phyloP scores from a whole-genome alignment of 2,329 filamentous ascomycete species.

The Hypoxylon sp. region DNA sequence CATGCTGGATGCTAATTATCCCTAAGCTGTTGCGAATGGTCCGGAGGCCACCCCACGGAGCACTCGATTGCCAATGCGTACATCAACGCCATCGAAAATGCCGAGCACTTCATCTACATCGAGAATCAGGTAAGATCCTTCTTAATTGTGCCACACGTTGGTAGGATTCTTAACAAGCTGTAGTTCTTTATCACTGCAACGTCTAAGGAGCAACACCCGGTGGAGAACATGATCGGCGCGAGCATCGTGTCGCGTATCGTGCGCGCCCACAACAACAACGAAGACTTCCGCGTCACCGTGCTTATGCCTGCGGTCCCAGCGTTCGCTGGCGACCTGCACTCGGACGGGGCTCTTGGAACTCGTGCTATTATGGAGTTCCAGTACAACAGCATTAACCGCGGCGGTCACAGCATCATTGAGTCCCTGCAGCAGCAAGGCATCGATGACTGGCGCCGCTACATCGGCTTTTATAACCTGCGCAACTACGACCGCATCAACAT shows the following conservation, averaged over 20 bases:
- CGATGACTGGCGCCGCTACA: conserved; percentile 75
- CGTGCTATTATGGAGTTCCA: conserved; percentile 91
- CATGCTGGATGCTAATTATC: conserved; percentile 18
- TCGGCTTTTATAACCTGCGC: conserved; percentile 86
- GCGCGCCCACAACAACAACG: conserved; percentile 72
- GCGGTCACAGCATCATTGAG: conserved; percentile 82
- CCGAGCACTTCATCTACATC: conserved; percentile 81
- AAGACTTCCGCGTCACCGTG: conserved; percentile 80
- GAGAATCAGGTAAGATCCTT: conserved; percentile 70
- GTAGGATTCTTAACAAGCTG: conserved; percentile 16
- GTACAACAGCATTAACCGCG: conserved; percentile 82
- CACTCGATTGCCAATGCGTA: conserved; percentile 92
- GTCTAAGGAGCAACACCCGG: conserved; percentile 73
- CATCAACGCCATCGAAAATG: conserved; percentile 74
- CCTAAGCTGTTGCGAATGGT: conserved; percentile 58
- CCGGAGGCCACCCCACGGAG: conserved; percentile 63
- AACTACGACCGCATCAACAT: conserved; percentile 87
- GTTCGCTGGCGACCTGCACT: conserved; percentile 83
- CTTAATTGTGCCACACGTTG: too few species aligned
- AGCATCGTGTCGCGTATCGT: conserved; percentile 83
- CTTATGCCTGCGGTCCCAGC: conserved; percentile 84
- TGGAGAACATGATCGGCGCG: conserved; percentile 81
- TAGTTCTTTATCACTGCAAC: conserved; percentile 91
- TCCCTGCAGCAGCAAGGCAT: conserved; percentile 73
- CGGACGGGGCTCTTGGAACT: conserved; percentile 78